These are phyloP conservation scores for Trichoderma sp. DNA, from an alignment of 2,329 filamentous ascomycete species.

Conservation along the genomic window DNA sequence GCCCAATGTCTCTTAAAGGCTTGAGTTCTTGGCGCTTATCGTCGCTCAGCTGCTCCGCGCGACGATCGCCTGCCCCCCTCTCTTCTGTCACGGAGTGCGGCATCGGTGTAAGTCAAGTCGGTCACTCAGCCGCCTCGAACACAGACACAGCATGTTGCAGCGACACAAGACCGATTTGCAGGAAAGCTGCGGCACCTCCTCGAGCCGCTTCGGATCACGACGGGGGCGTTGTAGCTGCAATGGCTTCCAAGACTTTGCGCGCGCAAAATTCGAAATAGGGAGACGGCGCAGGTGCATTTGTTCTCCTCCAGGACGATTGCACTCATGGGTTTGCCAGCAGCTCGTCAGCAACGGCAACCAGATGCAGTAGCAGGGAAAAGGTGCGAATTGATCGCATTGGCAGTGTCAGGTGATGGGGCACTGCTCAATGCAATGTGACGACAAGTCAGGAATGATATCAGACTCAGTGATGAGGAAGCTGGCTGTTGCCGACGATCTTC, in stretches of 20 bases:
- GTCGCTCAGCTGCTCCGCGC: constrained; percentile 2
- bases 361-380: constrained; percentile 1
- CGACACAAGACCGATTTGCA: background rate
- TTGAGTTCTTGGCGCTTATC: background rate
- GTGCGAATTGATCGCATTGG: background rate
- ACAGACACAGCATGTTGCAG: constrained; percentile 1
- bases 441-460: too few species aligned
- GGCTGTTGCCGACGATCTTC: too few species aligned
- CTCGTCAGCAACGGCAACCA: background rate
- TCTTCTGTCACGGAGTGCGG: background rate
- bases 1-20: background rate
- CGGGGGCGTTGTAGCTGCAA: constrained; percentile 4
- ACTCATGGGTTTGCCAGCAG: constrained; percentile 2
- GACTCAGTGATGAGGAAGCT: too few species aligned
- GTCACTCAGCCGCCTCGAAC: background rate
- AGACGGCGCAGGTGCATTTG: background rate
- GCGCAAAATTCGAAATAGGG: background rate
- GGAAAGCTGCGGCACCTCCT: background rate
- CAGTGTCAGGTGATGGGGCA: constrained; percentile 15
- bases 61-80: constrained; percentile 6
- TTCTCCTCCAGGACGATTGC: background rate
- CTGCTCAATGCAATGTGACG: background rate
- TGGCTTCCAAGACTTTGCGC: constrained; percentile 6
- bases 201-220: constrained; percentile 1
- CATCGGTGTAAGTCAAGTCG: background rate